phyloP scores from a whole-genome alignment of 495 filamentous ascomycete species.

The Penicillium cataractarum region DNA sequence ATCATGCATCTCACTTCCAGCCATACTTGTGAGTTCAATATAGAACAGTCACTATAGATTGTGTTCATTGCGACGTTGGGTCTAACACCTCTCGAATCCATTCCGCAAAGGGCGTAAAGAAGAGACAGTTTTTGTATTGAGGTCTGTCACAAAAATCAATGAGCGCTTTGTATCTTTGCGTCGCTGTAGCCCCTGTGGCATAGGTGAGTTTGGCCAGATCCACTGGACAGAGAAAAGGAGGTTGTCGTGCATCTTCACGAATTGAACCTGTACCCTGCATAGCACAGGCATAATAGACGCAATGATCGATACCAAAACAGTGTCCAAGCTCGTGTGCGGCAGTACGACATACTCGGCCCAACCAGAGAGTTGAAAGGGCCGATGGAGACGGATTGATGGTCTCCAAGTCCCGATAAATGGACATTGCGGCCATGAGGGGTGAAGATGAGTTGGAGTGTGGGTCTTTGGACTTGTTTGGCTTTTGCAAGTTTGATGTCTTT shows the following conservation, averaged over 20 bases:
- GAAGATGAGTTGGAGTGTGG: neutral
- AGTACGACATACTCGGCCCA: slow-evolving; percentile 59
- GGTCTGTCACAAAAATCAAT: slow-evolving; percentile 44
- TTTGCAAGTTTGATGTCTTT: slow-evolving; percentile 5
- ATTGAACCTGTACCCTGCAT: slow-evolving; percentile 68
- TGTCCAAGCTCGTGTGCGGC: slow-evolving; percentile 67
- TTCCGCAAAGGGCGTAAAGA: slow-evolving; percentile 28
- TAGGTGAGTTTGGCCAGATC: slow-evolving; percentile 58
- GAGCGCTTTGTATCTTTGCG: slow-evolving; percentile 47
- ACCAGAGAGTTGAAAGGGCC: slow-evolving; percentile 47
- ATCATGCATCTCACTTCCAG: neutral
- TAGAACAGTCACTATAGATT: neutral
- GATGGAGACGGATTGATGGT: neutral
- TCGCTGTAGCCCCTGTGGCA: slow-evolving; percentile 35
- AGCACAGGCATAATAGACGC: slow-evolving; percentile 68
- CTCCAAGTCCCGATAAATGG: slow-evolving; percentile 10
- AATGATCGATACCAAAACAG: slow-evolving; percentile 68
- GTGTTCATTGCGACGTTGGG: neutral
- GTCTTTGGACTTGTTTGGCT: neutral
- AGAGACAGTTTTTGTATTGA: slow-evolving; percentile 1
- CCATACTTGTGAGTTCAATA: neutral
- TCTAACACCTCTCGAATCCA: slow-evolving; percentile 21
- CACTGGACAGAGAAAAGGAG: slow-evolving; percentile 68
- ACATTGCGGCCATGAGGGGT: slow-evolving; percentile 15
- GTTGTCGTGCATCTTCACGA: slow-evolving; percentile 65